Evolutionary conservation across 1,284 basidiomycete species (phyloP), one percentile per base, ranked within the genome.

Genomic region (Sporisorium reilianum): DNA sequence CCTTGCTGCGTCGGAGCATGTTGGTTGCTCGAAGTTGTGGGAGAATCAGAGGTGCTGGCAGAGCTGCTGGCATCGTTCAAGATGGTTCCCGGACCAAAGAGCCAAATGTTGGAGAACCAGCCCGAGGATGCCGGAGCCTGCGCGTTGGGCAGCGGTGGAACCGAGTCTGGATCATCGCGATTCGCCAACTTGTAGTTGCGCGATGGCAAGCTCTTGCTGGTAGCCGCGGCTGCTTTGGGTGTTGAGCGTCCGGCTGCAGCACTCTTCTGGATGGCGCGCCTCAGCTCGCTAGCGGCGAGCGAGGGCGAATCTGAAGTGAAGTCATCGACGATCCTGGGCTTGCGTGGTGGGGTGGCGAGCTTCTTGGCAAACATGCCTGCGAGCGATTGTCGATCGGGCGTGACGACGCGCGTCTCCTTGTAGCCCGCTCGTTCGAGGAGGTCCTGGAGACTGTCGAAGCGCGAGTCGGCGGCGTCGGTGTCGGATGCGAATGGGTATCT

Each of bases 381-480:
- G 6, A 67, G 48, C n/a, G 61, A 53, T 26, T 64, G 54, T 14
- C 62, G 62, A 22, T 72, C 68, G 2, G 81, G 81, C 0, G 81
- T 82, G 62, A 83, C 63, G 34, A 83, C 70, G 28, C 81, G 70
- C n/a, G 80, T 82, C 58, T 83, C 81, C 49, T 81, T 80, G 75
- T 83, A 83, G 12, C 81, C 81, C 3, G 81, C 80, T 44, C 74
- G 53, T 52, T 81, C 78, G 25, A 83, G 74, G 3, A 83, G 69
- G 23, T 82, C 79, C 46, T 82, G 80, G 16, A 83, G 66, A 52
- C 78, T 80, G 42, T 81, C 80, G 55, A 83, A 82, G 26, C 63
- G 73, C 16, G 65, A 64, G 45, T 57, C 57, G 28, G 46, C 23
- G 44, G 18, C 12, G 54, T 55, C 40, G 41, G 20, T 41, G 11